Evolutionary conservation across 352 stramenopile genomes (phyloP).

Genomic region (Phytophthora hibernalis): DNA sequence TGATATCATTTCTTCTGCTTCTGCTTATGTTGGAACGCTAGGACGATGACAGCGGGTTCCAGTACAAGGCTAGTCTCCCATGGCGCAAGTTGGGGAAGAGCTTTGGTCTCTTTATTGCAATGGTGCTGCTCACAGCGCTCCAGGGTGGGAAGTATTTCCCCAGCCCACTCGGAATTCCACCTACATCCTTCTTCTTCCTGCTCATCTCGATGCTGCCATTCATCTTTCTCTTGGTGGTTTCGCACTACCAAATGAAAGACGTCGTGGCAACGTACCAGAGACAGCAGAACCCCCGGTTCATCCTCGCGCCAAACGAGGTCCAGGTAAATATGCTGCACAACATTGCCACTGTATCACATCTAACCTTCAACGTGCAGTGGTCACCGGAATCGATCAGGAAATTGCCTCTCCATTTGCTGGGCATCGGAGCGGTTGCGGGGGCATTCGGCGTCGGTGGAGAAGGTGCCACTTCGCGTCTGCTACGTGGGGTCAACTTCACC

Average conservation of each 20-base stretch:
- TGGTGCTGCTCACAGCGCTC: constrained; percentile 89
- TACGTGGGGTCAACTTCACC: constrained; percentile 90
- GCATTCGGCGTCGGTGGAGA: constrained; percentile 93
- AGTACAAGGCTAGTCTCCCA: constrained; percentile 46
- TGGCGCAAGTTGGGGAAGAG: constrained; percentile 76
- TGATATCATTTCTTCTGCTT: background rate
- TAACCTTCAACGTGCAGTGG: constrained; percentile 35
- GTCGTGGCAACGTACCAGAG: constrained; percentile 43
- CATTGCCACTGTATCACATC: background rate
- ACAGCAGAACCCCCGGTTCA: constrained; percentile 50
- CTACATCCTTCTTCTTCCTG: constrained; percentile 87
- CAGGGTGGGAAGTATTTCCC: constrained; percentile 88
- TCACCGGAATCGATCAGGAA: constrained; percentile 57
- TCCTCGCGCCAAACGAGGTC: constrained; percentile 49
- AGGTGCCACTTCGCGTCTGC: constrained; percentile 90
- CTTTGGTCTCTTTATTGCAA: constrained; percentile 77
- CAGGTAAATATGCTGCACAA: constrained; percentile 48
- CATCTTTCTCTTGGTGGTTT: constrained; percentile 78
- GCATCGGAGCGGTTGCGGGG: constrained; percentile 91
- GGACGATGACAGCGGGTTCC: constrained; percentile 37
- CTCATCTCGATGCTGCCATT: constrained; percentile 56
- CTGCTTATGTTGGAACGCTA: constrained; percentile 6
- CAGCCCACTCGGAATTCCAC: constrained; percentile 90
- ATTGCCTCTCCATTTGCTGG: constrained; percentile 84
- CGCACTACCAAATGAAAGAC: constrained; percentile 62